Conservation (phyloP, 2,329 filamentous ascomycete genomes). For the Paraphoma sp. region DNA sequence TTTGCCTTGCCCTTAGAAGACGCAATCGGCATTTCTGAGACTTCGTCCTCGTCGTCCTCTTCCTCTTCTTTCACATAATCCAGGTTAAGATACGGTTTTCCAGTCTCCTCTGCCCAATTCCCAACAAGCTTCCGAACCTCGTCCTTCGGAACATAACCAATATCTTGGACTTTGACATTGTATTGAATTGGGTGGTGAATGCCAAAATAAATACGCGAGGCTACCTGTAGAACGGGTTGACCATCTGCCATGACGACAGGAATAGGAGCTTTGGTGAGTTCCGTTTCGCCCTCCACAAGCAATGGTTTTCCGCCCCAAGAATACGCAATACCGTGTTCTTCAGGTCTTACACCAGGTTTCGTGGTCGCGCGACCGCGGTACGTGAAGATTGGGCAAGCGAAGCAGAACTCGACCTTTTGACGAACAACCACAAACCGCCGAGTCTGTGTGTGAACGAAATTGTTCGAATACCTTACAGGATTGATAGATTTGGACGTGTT, state of each 20-base stretch:
- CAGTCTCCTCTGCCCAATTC: too few species aligned
- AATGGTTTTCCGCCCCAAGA: constrained; percentile 2
- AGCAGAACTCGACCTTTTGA: constrained; percentile 14
- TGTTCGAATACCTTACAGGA: constrained; percentile 7
- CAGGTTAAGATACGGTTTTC: too few species aligned
- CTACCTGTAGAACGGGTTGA: neutral
- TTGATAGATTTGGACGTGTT: constrained; percentile 3
- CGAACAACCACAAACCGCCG: constrained; percentile 27
- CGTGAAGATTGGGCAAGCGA: constrained; percentile 45
- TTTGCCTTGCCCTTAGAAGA: too few species aligned
- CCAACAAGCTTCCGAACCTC: neutral
- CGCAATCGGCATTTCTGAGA: too few species aligned
- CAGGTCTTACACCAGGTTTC: constrained; percentile 42
- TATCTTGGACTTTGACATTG: constrained; percentile 52
- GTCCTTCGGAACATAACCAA: constrained; percentile 43
- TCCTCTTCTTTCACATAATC: too few species aligned
- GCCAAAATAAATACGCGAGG: constrained; percentile 46
- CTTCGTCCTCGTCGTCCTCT: too few species aligned
- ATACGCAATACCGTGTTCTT: constrained; percentile 48
- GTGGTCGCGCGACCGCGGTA: constrained; percentile 44
- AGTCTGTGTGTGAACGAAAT: constrained; percentile 14
- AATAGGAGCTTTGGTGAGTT: too few species aligned
- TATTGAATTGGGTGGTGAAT: constrained; percentile 51
- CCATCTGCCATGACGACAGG: constrained; percentile 25
- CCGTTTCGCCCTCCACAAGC: too few species aligned